Evolutionary conservation across 2,329 filamentous ascomycete genomes (phyloP).

Genomic region (Xylaria digitata): DNA sequence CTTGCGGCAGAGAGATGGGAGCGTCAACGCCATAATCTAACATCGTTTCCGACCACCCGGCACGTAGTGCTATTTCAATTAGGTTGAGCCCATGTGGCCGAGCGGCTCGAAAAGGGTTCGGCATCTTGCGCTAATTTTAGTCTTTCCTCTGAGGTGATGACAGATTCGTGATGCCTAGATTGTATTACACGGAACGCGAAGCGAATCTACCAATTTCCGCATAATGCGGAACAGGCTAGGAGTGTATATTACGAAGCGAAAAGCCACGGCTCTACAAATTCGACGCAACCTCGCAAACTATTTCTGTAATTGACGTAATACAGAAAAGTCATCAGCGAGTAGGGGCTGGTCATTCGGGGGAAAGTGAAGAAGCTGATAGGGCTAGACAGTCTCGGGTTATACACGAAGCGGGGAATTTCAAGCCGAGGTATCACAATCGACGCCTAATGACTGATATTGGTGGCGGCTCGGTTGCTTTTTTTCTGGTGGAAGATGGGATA

Average conservation of each 20-base stretch:
- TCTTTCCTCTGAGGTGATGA: neutral
- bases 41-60: constrained; percentile 24
- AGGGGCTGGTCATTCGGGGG: neutral
- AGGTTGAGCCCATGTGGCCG: constrained; percentile 7
- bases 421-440: constrained; percentile 25
- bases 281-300: constrained; percentile 28
- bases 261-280: constrained; percentile 20
- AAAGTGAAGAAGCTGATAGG: constrained; percentile 13
- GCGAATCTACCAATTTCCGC: neutral
- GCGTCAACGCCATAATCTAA: constrained; percentile 4
- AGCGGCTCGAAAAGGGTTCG: neutral
- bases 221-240: neutral
- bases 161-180: constrained; percentile 9
- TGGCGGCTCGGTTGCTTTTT: constrained; percentile 26
- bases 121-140: constrained; percentile 11
- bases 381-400: constrained; percentile 16
- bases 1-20: constrained; percentile 11
- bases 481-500: constrained; percentile 22
- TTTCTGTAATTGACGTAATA: constrained; percentile 19
- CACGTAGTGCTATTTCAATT: constrained; percentile 23
- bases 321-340: constrained; percentile 21
- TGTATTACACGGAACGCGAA: constrained; percentile 8
- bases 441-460: constrained; percentile 22
- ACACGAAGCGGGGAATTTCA: constrained; percentile 23
- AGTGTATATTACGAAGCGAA: constrained; percentile 3